These are phyloP conservation scores for Corymbia citriodora DNA, from an alignment of 441 rosid genomes.

Conservation along the genomic window DNA sequence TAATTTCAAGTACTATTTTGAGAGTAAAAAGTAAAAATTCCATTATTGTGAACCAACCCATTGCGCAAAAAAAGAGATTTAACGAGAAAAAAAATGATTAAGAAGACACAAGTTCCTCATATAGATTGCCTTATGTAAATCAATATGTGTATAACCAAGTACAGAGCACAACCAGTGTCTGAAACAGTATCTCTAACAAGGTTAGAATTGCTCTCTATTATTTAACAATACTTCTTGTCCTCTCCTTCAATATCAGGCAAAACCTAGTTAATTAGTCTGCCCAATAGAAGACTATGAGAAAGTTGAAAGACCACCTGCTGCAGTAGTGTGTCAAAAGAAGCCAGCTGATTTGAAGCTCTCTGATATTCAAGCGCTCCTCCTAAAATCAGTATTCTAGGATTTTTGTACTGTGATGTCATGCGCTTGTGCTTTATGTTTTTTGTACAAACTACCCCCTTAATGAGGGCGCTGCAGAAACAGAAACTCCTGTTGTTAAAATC, in stretches of 20 bases:
- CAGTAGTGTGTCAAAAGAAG: conserved; percentile 78
- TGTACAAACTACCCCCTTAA: conserved; percentile 87
- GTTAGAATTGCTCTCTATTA: neutral
- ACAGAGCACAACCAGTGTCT: neutral
- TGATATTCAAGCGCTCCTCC: conserved; percentile 94
- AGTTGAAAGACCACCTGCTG: conserved; percentile 58
- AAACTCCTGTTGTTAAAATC: neutral
- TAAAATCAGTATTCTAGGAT: conserved; percentile 76
- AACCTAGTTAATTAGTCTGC: neutral
- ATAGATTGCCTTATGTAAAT: neutral
- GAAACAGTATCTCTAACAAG: neutral
- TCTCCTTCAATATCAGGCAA: neutral
- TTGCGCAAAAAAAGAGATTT: neutral
- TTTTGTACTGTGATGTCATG: conserved; percentile 90
- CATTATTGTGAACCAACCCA: neutral
- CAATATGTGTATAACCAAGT: neutral
- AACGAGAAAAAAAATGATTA: neutral
- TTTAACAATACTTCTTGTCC: neutral
- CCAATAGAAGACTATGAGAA: neutral
- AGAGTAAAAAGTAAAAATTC: neutral
- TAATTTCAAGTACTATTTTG: neutral
- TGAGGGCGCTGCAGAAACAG: conserved; percentile 52
- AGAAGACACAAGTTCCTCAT: neutral
- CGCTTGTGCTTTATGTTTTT: conserved; percentile 97
- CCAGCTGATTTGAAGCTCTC: conserved; percentile 69